Conservation (phyloP, 306 rosid species). For the Cicer arietinum region DNA sequence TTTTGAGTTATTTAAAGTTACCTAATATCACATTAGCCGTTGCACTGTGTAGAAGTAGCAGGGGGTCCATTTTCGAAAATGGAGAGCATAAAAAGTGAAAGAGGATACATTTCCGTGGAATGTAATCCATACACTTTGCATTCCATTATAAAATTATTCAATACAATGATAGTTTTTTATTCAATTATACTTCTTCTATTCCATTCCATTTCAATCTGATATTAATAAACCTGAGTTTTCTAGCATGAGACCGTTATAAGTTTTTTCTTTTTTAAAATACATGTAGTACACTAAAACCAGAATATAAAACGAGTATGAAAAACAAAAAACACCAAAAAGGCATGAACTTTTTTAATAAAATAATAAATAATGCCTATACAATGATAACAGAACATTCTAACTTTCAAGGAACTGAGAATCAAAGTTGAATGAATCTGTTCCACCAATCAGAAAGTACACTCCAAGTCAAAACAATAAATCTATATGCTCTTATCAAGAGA, state of each 20-base stretch:
- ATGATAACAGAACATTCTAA: conserved; percentile 47
- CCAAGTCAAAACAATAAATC: conserved; percentile 42
- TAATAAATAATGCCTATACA: conserved; percentile 50
- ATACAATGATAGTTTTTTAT: neutral
- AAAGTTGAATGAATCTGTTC: conserved; percentile 40
- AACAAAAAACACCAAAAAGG: neutral
- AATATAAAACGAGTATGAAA: neutral
- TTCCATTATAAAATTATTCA: neutral
- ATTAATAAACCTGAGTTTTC: neutral
- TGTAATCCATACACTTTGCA: too few species aligned
- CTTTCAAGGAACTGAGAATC: conserved; percentile 38
- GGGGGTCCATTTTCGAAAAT: too few species aligned
- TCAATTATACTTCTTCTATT: neutral
- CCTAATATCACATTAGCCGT: too few species aligned
- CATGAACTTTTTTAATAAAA: conserved; percentile 34
- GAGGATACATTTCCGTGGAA: too few species aligned
- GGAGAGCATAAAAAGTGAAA: too few species aligned
- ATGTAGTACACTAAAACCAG: conserved; percentile 24
- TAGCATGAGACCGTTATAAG: too few species aligned
- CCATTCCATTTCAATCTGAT: neutral
- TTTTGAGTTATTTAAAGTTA: too few species aligned
- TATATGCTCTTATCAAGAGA: conserved; percentile 25
- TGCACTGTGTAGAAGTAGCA: too few species aligned
- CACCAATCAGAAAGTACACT: conserved; percentile 40
- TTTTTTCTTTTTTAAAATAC: too few species aligned